Percentiles rank a stretch among this genome's conserved stretches.
phyloP scores from a whole-genome alignment of 1,284 basidiomycete species.

The Puccinia horiana region DNA sequence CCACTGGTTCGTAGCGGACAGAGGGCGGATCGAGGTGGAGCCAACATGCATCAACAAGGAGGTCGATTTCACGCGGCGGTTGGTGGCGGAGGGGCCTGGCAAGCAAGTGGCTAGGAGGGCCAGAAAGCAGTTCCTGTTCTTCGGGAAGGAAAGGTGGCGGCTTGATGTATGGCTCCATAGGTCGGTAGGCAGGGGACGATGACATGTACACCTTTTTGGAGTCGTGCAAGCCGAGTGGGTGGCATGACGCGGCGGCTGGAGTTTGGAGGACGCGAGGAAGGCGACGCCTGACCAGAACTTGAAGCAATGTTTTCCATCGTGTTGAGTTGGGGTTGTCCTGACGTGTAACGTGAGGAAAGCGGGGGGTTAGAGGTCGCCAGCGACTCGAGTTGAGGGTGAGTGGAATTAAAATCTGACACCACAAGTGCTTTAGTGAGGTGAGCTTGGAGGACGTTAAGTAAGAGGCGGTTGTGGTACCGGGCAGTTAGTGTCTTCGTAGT shows the following conservation, averaged over 20 bases:
- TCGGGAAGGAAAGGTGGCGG: not conserved
- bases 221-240: not conserved
- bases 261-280: not conserved
- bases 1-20: not conserved
- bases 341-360: not conserved
- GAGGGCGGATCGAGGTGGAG: not conserved
- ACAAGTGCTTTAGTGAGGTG: not conserved
- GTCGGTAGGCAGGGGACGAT: not conserved
- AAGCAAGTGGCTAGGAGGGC: not conserved
- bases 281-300: not conserved
- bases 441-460: not conserved
- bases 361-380: not conserved
- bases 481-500: not conserved
- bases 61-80: not conserved
- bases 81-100: no score
- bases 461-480: not conserved
- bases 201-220: not conserved
- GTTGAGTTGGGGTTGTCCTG: not conserved
- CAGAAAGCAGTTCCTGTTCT: not conserved
- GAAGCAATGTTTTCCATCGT: not conserved
- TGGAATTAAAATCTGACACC: not conserved
- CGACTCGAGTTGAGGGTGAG: not conserved
- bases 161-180: constrained; percentile 1
- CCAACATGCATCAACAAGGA: not conserved
- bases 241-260: not conserved